Base-by-base conservation (phyloP, 1,284 basidiomycete species). In the Tilletia setariae region DNA sequence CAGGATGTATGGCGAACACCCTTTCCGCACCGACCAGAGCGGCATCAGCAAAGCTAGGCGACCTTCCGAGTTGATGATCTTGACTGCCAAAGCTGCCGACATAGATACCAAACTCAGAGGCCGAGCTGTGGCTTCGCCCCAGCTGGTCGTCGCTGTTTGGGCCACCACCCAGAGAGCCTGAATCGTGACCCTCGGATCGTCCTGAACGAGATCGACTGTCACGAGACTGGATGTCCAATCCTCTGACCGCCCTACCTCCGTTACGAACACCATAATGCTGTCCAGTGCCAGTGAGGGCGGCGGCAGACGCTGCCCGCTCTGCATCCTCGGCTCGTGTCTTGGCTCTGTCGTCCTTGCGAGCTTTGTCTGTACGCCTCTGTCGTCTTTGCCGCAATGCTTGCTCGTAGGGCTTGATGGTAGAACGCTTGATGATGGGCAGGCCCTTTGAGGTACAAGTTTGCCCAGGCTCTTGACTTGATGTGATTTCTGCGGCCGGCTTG, bases 21-120 rank as follows among this genome's bases (percentile, higher is more conserved):
- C 78, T 73, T 59, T 81, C 79, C 2, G 80, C 76, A n/a, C 79
- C 80, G 56, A 72, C 68, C 73, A 80, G 59, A 35, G 79, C 78
- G 19, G 79, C 70, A 44, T 82, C 79, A 19, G 75, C 71, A 68
- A 82, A 80, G 49, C 73, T 74, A 2, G 78, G 72, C 4, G 75
- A 77, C 2, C 51, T 30, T 23, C 40, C 42, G 21, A 28, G 44
- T 51, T 23, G 42, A 19, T 23, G 42, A 19, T 19, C 49, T 16
- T 40, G 35, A n/a, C 61, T 63, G 32, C 30, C 61, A 63, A 63
- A 63, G 62, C 62, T 63, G 40, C 56, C 56, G 4, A 30, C 28
- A 11, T 19, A 25, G 13, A 25, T 16, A 32, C 56, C 56, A 13
- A n/a, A 30, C n/a, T 61, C 32, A 15, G 56, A 61, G 15, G 23